phyloP scores from a whole-genome alignment of 768 basidiomycete species.

The Serendipita sp. region DNA sequence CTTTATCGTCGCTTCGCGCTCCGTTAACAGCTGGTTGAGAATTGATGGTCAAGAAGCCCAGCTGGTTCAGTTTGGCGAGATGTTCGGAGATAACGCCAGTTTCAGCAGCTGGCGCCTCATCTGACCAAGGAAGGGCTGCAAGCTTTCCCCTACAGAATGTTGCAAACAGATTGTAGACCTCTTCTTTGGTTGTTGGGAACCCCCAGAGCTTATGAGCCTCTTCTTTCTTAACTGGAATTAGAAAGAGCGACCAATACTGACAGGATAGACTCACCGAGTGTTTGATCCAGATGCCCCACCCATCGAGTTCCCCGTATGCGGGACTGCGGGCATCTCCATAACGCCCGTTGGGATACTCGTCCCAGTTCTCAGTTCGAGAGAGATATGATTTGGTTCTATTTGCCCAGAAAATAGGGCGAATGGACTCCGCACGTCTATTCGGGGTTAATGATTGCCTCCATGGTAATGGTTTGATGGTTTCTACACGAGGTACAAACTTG shows the following conservation, averaged over 20 bases:
- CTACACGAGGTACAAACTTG: conserved; percentile 69
- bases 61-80: conserved; percentile 69
- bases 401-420: conserved; percentile 98
- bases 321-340: conserved; percentile 96
- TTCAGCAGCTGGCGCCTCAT: conserved; percentile 70
- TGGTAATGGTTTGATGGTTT: conserved; percentile 86
- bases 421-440: conserved; percentile 74
- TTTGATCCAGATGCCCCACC: conserved; percentile 86
- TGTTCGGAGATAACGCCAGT: conserved; percentile 63
- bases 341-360: conserved; percentile 97
- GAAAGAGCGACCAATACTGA: not conserved
- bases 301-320: conserved; percentile 95
- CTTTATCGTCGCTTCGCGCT: conserved; percentile 62
- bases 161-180: conserved; percentile 59
- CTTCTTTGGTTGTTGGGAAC: conserved; percentile 45
- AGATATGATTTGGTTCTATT: conserved; percentile 91
- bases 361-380: conserved; percentile 95
- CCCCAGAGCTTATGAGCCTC: conserved; percentile 84
- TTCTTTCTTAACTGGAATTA: conserved; percentile 40
- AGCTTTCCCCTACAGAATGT: conserved; percentile 66
- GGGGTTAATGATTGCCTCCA: conserved; percentile 96
- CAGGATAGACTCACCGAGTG: conserved; percentile 42
- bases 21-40: conserved; percentile 94
- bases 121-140: conserved; percentile 83
- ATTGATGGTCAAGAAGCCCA: conserved; percentile 94